A percentile compares a stretch with the other conserved stretches of the same genome.
phyloP scores from a whole-genome alignment of 495 filamentous ascomycete genomes.

The Podospora pseudopauciseta region DNA sequence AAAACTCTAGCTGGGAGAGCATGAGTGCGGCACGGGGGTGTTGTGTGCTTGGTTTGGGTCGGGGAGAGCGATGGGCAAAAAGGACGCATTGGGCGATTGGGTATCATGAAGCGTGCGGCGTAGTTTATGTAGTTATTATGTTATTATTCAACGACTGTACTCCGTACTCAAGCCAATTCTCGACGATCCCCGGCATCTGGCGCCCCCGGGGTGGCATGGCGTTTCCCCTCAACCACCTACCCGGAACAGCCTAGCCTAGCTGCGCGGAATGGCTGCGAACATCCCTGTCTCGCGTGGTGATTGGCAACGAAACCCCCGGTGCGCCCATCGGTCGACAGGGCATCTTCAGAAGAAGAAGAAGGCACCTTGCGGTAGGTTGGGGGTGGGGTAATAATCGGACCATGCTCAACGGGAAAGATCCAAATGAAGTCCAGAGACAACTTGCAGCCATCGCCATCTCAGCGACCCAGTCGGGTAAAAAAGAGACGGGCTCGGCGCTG shows the following conservation, averaged over 20 bases:
- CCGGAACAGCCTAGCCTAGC: conserved; percentile 36
- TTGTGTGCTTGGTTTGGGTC: too few relatives aligned
- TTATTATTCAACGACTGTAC: not conserved
- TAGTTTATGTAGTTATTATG: not conserved
- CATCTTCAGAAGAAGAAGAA: not conserved
- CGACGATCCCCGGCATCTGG: conserved; percentile 20
- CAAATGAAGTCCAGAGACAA: not conserved
- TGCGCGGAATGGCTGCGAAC: conserved; percentile 23
- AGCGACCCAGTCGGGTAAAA: conserved; percentile 6
- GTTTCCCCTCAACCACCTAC: conserved; percentile 35
- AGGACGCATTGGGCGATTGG: not conserved
- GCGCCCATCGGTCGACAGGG: conserved; percentile 25
- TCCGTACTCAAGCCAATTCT: not conserved
- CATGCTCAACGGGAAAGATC: not conserved
- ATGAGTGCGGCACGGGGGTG: not conserved
- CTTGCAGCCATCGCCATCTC: not conserved
- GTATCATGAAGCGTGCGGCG: not conserved
- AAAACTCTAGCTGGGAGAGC: not conserved
- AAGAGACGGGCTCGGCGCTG: not conserved
- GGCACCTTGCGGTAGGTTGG: not conserved
- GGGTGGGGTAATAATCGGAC: not conserved
- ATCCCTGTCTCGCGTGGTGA: conserved; percentile 19
- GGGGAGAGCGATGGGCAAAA: conserved; percentile 5
- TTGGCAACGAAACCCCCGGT: conserved; percentile 20
- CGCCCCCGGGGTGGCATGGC: conserved; percentile 12